Conservation (phyloP, 176 grass and related monocot genomes). For the Leersia perrieri region DNA sequence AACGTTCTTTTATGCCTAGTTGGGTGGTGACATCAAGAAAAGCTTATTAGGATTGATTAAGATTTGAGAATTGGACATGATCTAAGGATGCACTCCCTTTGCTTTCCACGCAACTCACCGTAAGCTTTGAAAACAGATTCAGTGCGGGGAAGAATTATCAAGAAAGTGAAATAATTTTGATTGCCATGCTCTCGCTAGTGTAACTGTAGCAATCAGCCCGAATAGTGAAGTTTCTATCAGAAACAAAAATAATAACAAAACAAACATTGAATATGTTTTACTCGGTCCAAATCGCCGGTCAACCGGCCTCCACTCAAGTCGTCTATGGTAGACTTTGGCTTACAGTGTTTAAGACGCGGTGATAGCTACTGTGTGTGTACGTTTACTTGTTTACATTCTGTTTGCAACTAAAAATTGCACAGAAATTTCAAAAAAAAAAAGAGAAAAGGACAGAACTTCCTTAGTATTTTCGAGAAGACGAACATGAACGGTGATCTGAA, state of each 20-base stretch:
- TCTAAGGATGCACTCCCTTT: neutral
- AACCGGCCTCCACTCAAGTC: neutral
- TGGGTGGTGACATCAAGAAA: constrained; percentile 3
- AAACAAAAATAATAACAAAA: neutral
- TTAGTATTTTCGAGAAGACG: neutral
- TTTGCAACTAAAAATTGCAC: neutral
- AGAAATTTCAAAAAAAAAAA: neutral
- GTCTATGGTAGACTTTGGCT: neutral
- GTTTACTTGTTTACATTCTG: neutral
- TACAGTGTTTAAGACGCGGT: neutral
- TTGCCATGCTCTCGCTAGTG: neutral
- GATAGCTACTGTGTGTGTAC: neutral
- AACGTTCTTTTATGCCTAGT: neutral
- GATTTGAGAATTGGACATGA: neutral
- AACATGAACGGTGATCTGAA: neutral
- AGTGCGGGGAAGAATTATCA: neutral
- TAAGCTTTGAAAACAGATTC: neutral
- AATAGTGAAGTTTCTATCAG: neutral
- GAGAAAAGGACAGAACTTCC: neutral
- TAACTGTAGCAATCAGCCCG: neutral
- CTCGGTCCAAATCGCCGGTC: neutral
- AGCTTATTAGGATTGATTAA: neutral
- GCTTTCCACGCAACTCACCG: neutral
- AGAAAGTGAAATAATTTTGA: neutral
- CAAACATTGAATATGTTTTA: neutral